Evolutionary conservation across 306 rosid genomes (phyloP), one percentile per base, ranked within the genome.

Genomic region (Vachellia pachyceras): DNA sequence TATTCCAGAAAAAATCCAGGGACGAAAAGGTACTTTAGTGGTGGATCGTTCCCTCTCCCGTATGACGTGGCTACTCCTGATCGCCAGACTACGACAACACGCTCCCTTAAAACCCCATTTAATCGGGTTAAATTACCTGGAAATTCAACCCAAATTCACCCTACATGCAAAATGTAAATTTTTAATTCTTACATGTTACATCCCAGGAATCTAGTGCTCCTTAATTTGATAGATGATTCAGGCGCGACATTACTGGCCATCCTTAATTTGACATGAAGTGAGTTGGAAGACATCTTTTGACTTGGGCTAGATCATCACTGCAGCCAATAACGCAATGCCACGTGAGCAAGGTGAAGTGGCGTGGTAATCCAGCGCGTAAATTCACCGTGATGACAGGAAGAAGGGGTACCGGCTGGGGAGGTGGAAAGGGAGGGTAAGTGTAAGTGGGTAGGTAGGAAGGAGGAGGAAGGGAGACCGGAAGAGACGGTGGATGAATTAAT

Each of bases 131-230:
- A 88, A 92, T 90, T 88, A 64, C 80, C 79, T 80, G 67, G 82
- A 87, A 88, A 90, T 91, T 86, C 90, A 86, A 80, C 83, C 82
- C 82, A 91, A 91, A 91, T 91, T 87, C 92, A 81, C 77, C 84
- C 55, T 54, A 85, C 85, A 92, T 86, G 87, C 79, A 67, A 82
- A 73, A n/a, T n/a, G 77, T 83, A 74, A 79, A 40, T 71, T 77
- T 20, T 23, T n/a, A n/a, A n/a, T n/a, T n/a, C n/a, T n/a, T n/a
- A n/a, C n/a, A n/a, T n/a, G n/a, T n/a, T n/a, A 73, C 69, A 15
- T 13, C 41, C 63, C 49, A 13, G 5, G 29, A 50, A 80, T 85
- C 87, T 18, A 45, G 76, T 75, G 83, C 57, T 35, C 8, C 33
- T 9, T n/a, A n/a, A n/a, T n/a, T n/a, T n/a, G 49, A 10, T 11